Conservation (phyloP, 495 filamentous ascomycete species). For the Neurospora pannonica region DNA sequence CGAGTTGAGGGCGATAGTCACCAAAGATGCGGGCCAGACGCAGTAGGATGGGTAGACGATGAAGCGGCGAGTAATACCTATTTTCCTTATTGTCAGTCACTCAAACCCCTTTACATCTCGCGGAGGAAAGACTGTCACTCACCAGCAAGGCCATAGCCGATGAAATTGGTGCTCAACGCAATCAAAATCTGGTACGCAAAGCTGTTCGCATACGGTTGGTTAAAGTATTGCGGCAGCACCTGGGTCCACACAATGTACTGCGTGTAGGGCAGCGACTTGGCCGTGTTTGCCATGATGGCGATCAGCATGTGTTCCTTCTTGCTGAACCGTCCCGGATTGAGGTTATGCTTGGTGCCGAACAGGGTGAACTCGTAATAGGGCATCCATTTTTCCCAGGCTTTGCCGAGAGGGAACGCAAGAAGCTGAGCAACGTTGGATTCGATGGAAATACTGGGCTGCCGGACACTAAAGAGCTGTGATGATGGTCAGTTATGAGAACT, state of each 20-base stretch:
- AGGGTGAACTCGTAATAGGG: conserved; percentile 30
- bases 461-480: conserved; percentile 27
- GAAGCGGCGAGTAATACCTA: conserved; percentile 32
- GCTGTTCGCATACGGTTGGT: conserved; percentile 27
- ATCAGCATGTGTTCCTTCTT: conserved; percentile 46
- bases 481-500: not conserved
- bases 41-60: conserved; percentile 42
- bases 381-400: conserved; percentile 21
- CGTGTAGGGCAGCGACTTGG: conserved; percentile 27
- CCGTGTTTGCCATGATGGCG: conserved; percentile 36
- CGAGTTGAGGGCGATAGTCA: conserved; percentile 36
- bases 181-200: conserved; percentile 36
- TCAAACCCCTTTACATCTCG: not conserved
- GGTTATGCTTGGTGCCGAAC: conserved; percentile 25
- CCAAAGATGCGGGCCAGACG: conserved; percentile 34
- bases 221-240: conserved; percentile 31
- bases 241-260: conserved; percentile 39
- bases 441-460: conserved; percentile 28
- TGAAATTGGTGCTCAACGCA: conserved; percentile 36
- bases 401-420: conserved; percentile 31
- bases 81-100: not conserved
- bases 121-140: conserved; percentile 16
- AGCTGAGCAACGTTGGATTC: conserved; percentile 28
- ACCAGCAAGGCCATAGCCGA: conserved; percentile 44
- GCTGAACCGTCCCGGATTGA: conserved; percentile 43